Evolutionary conservation across 192 early-diverging fungal species (phyloP).

Genomic region (Linderina pennispora): DNA sequence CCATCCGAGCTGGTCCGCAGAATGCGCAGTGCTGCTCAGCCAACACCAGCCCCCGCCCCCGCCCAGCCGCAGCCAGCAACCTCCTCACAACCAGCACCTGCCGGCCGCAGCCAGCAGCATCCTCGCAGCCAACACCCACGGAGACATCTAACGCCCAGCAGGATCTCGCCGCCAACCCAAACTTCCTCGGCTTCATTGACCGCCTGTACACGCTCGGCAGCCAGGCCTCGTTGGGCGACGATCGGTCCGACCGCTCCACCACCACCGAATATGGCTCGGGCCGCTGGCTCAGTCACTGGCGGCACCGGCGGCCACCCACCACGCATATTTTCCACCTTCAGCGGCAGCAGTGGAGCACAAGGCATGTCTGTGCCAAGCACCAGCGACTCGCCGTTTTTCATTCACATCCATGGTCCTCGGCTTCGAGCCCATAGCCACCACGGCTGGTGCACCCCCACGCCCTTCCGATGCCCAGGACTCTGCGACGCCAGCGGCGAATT

Average conservation of each 20-base stretch:
- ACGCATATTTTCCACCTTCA: neutral
- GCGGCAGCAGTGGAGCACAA: neutral
- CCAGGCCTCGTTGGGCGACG: constrained; percentile 24
- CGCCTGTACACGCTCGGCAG: constrained; percentile 8
- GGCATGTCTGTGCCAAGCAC: neutral
- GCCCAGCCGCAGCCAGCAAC: too few relatives aligned
- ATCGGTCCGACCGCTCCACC: constrained; percentile 26
- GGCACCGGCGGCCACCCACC: neutral
- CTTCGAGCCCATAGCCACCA: constrained; percentile 21
- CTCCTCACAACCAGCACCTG: too few relatives aligned
- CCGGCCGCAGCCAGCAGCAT: too few relatives aligned
- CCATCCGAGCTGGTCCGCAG: too few relatives aligned
- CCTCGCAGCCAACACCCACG: neutral
- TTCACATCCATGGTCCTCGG: constrained; percentile 18
- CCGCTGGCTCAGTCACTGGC: neutral
- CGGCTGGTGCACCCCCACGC: constrained; percentile 10
- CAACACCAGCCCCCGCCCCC: too few relatives aligned
- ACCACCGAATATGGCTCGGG: constrained; percentile 36
- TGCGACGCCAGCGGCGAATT: constrained; percentile 5
- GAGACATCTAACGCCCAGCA: neutral
- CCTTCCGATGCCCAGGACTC: constrained; percentile 11
- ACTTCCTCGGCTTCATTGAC: constrained; percentile 9
- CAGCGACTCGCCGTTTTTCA: constrained; percentile 14
- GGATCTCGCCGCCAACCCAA: neutral
- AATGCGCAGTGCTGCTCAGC: too few relatives aligned